These are phyloP conservation scores for Podila epicladia DNA, from an alignment of 192 early-diverging fungal genomes.

Conservation along the genomic window DNA sequence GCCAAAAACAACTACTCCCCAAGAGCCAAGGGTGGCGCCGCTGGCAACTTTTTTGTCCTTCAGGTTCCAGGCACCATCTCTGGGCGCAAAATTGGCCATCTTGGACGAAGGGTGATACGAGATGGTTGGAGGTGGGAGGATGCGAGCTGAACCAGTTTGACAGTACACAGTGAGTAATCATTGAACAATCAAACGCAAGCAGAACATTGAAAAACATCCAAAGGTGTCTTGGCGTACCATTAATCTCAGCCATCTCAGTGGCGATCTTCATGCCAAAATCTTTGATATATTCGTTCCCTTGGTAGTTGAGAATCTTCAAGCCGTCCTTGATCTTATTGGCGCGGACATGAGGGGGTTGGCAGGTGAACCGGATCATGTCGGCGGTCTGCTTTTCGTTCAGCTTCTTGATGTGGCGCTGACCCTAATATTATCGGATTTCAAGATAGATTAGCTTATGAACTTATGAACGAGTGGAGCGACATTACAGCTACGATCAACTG, in stretches of 20 bases:
- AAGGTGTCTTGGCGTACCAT: conserved; percentile 30
- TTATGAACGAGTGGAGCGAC: not conserved
- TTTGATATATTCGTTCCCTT: conserved; percentile 75
- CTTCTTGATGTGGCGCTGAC: conserved; percentile 86
- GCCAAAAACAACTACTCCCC: conserved; percentile 85
- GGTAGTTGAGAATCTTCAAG: conserved; percentile 70
- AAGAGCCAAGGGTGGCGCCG: conserved; percentile 80
- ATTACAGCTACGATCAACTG: not conserved
- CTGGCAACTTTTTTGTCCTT: conserved; percentile 80
- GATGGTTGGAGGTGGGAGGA: conserved; percentile 83
- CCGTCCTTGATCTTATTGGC: conserved; percentile 85
- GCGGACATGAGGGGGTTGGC: conserved; percentile 85
- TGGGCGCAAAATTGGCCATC: conserved; percentile 59
- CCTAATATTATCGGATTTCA: conserved; percentile 47
- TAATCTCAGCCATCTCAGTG: conserved; percentile 71
- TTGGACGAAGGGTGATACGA: conserved; percentile 65
- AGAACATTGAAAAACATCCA: conserved; percentile 3
- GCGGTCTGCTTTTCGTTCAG: conserved; percentile 88
- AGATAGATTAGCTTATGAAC: not conserved
- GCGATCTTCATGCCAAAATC: conserved; percentile 80
- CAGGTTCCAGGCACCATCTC: conserved; percentile 90
- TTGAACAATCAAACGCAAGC: conserved; percentile 10
- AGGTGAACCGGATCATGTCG: conserved; percentile 96
- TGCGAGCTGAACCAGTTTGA: conserved; percentile 62
- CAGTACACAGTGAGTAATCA: conserved; percentile 6